Percentiles rank a stretch among this genome's conserved stretches.
Evolutionary conservation across 768 basidiomycete species (phyloP).

Genomic region (Clavaria fumosa): DNA sequence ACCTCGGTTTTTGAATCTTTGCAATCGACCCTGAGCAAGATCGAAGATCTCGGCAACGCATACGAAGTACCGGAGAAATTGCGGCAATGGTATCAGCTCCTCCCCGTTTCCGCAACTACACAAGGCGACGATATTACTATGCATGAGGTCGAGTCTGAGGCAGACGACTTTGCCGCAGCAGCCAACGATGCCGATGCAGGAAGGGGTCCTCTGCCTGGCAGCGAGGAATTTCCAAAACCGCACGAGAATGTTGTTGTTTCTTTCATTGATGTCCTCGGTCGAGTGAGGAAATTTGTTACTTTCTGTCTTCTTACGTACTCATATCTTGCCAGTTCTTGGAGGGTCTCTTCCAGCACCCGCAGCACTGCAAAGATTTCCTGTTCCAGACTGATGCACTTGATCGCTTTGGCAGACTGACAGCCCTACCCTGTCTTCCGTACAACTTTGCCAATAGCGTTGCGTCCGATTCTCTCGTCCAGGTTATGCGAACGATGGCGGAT

Average conservation of each 20-base stretch:
- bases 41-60: conserved; percentile 56
- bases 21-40: conserved; percentile 49
- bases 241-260: conserved; percentile 68
- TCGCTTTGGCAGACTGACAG: conserved; percentile 60
- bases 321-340: conserved; percentile 56
- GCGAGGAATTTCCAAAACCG: conserved; percentile 26
- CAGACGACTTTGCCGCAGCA: no score
- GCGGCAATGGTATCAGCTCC: conserved; percentile 50
- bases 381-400: conserved; percentile 55
- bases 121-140: conserved; percentile 29
- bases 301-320: conserved; percentile 1
- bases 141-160: conserved; percentile 26
- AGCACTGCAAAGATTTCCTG: conserved; percentile 85
- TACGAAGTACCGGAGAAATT: conserved; percentile 42
- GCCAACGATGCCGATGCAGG: no score
- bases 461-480: conserved; percentile 77
- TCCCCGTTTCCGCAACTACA: conserved; percentile 15
- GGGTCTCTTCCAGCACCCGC: conserved; percentile 84
- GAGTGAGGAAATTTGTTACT: conserved; percentile 30
- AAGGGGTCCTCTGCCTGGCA: no score
- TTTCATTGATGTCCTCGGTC: conserved; percentile 64
- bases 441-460: conserved; percentile 76
- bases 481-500: conserved; percentile 81
- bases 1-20: conserved; percentile 63
- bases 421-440: conserved; percentile 76